phyloP scores from a whole-genome alignment of 2,329 filamentous ascomycete species.

The Metarhizium album region DNA sequence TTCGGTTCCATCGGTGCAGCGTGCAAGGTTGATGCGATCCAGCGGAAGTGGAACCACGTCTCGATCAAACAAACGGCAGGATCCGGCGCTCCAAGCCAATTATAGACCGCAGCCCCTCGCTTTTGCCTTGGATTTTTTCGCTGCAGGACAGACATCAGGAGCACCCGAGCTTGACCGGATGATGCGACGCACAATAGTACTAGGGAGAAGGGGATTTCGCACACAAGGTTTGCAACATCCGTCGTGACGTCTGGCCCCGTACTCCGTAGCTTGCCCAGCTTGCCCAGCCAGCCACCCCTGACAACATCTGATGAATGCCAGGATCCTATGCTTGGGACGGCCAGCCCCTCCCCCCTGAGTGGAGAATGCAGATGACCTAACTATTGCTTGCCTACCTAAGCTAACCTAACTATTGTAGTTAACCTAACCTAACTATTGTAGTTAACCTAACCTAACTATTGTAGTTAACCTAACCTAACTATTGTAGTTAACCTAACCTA shows the following conservation, averaged over 20 bases:
- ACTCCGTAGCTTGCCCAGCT: background rate
- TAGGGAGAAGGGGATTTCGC: background rate
- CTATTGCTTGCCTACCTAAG: too few relatives aligned
- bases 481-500: too few relatives aligned
- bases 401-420: too few relatives aligned
- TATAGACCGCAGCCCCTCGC: background rate
- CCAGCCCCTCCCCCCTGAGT: too few relatives aligned
- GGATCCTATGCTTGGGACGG: background rate
- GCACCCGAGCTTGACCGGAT: background rate
- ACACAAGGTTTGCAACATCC: background rate
- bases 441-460: too few relatives aligned
- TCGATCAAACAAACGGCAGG: background rate
- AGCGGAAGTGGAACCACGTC: too few relatives aligned
- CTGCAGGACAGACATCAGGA: background rate
- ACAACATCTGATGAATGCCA: background rate
- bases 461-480: too few relatives aligned
- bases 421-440: too few relatives aligned
- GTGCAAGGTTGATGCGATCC: too few relatives aligned
- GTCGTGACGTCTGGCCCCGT: background rate
- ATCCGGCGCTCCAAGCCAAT: background rate
- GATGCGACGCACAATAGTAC: background rate
- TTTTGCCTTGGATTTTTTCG: background rate
- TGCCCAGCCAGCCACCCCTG: background rate
- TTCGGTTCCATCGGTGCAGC: too few relatives aligned
- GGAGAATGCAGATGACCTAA: too few relatives aligned